Evolutionary conservation across 805 yeast species (phyloP).

Genomic region (Metschnikowia shivogae): DNA sequence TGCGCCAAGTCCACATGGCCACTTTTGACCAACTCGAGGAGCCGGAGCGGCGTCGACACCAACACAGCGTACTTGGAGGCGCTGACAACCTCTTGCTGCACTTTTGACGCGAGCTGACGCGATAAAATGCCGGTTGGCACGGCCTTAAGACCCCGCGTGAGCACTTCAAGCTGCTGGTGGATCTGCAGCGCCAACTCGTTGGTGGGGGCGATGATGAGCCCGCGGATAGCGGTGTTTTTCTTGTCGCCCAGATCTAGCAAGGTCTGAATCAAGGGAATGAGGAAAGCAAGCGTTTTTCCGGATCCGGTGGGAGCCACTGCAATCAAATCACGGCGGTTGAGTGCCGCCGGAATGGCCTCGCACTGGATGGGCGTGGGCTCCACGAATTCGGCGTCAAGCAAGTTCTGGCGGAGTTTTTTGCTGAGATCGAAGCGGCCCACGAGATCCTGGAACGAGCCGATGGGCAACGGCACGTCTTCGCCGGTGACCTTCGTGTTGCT

Average conservation of each 20-base stretch:
- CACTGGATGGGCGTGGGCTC: conserved; percentile 93
- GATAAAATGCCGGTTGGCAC: conserved; percentile 63
- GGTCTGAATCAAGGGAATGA: conserved; percentile 73
- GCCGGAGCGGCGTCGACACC: conserved; percentile 83
- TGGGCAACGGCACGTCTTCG: conserved; percentile 82
- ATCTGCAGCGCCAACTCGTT: conserved; percentile 91
- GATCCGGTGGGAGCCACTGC: conserved; percentile 99
- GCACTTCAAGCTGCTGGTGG: conserved; percentile 57
- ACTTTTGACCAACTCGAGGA: conserved; percentile 70
- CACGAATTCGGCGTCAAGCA: conserved; percentile 65
- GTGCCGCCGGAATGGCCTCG: conserved; percentile 76
- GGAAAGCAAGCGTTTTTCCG: conserved; percentile 90
- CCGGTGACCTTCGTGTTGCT: conserved; percentile 74
- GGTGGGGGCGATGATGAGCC: conserved; percentile 87
- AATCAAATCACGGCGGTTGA: conserved; percentile 69
- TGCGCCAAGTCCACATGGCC: conserved; percentile 56
- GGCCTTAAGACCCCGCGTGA: conserved; percentile 50
- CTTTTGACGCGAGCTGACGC: conserved; percentile 65
- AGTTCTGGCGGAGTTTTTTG: conserved; percentile 52
- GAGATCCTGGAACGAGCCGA: conserved; percentile 84
- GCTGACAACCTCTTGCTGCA: conserved; percentile 56
- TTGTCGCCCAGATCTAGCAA: conserved; percentile 18
- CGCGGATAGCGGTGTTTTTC: conserved; percentile 54
- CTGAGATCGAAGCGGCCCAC: conserved; percentile 64
- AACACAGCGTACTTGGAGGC: conserved; percentile 70